Conservation (phyloP, 73 alveolate genomes). For the Paramecium biaurelia region DNA sequence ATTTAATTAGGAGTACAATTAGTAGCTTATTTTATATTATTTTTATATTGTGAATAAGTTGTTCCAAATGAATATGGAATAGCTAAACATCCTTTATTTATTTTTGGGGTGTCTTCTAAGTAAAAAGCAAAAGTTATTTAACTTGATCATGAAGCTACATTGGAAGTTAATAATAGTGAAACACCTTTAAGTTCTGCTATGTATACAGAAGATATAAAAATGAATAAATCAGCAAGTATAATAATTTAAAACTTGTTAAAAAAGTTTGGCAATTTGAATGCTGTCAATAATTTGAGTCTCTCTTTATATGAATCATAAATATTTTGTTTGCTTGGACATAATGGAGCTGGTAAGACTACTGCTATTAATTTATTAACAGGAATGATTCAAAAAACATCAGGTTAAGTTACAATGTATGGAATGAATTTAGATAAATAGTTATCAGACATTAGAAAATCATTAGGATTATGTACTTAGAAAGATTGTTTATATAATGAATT, state of each 20-base stretch:
- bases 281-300: conserved; percentile 40
- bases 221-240: conserved; percentile 19
- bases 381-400: conserved; percentile 64
- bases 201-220: conserved; percentile 21
- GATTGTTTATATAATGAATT: conserved; percentile 76
- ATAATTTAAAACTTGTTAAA: not conserved
- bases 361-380: conserved; percentile 67
- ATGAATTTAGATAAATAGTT: conserved; percentile 36
- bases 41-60: conserved; percentile 77
- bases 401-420: conserved; percentile 66
- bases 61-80: conserved; percentile 81
- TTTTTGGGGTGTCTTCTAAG: not conserved
- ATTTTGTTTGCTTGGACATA: conserved; percentile 67
- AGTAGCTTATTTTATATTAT: conserved; percentile 66
- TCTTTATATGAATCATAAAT: conserved; percentile 49
- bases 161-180: not conserved
- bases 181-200: conserved; percentile 45
- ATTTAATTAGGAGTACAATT: conserved; percentile 45
- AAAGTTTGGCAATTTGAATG: conserved; percentile 40
- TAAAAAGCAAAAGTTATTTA: not conserved
- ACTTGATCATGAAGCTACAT: not conserved
- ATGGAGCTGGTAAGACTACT: conserved; percentile 76
- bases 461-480: conserved; percentile 77
- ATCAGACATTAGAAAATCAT: conserved; percentile 58
- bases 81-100: conserved; percentile 72